phyloP scores from a whole-genome alignment of 225 moss, liverwort and hornwort species.

The Bryoerythrophyllum caledonicum region DNA sequence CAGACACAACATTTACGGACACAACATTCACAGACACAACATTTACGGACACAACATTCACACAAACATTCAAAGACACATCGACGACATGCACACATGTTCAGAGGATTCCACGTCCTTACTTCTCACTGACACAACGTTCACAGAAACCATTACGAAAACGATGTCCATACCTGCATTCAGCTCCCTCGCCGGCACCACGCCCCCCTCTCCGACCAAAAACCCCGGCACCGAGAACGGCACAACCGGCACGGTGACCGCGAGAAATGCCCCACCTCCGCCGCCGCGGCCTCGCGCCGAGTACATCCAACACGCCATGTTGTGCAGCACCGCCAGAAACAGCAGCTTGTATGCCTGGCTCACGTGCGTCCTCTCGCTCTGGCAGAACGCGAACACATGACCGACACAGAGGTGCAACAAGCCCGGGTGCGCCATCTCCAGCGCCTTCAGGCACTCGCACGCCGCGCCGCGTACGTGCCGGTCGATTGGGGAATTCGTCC shows the following conservation, averaged over 20 bases:
- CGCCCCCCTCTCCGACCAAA: neutral
- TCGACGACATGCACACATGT: too few relatives aligned
- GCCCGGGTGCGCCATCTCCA: conserved; percentile 95
- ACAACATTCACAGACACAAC: too few relatives aligned
- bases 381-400: conserved; percentile 75
- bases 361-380: conserved; percentile 86
- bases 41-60: too few relatives aligned
- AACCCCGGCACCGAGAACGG: conserved; percentile 73
- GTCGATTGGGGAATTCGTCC: conserved; percentile 76
- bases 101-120: too few relatives aligned
- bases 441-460: conserved; percentile 91
- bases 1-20: too few relatives aligned
- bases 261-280: conserved; percentile 51
- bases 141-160: too few relatives aligned
- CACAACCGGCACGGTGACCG: conserved; percentile 76
- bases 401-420: conserved; percentile 72
- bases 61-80: too few relatives aligned
- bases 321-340: conserved; percentile 84
- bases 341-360: conserved; percentile 88
- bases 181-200: conserved; percentile 56
- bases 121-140: too few relatives aligned
- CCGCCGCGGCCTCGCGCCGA: conserved; percentile 60
- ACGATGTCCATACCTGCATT: conserved; percentile 40
- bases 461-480: conserved; percentile 87
- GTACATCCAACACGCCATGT: conserved; percentile 84